Conservation (phyloP, 2,329 filamentous ascomycete genomes). For the Tolypocladium nubicola region DNA sequence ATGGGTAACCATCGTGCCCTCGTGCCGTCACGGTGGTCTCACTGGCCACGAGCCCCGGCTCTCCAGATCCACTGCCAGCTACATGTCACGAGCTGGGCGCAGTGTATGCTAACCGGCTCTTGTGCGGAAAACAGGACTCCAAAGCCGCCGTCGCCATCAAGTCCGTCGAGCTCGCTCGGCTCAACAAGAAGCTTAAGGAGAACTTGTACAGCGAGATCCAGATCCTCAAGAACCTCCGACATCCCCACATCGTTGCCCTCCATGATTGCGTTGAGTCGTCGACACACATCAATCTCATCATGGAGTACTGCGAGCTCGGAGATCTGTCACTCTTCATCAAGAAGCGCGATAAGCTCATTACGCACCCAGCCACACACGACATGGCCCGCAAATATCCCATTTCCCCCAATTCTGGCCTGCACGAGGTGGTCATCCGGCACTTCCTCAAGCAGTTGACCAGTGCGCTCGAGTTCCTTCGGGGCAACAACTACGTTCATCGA, state of each 20-base stretch:
- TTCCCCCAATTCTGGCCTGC: conserved; percentile 69
- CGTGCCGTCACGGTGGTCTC: not conserved
- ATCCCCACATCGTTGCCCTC: conserved; percentile 93
- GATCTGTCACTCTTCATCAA: conserved; percentile 95
- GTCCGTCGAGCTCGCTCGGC: conserved; percentile 79
- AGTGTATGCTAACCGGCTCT: not conserved
- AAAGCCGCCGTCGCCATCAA: conserved; percentile 88
- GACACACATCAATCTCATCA: conserved; percentile 88
- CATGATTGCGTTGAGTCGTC: conserved; percentile 86
- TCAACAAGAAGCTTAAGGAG: conserved; percentile 93
- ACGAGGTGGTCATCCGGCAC: conserved; percentile 93
- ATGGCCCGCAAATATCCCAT: conserved; percentile 93
- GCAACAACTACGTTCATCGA: conserved; percentile 82
- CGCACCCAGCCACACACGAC: conserved; percentile 72
- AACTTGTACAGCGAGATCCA: conserved; percentile 93
- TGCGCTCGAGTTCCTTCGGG: conserved; percentile 78
- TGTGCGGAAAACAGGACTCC: conserved; percentile 47
- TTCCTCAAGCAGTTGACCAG: conserved; percentile 93
- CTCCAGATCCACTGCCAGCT: conserved; percentile 1
- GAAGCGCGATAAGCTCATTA: conserved; percentile 71
- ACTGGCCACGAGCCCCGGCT: not conserved
- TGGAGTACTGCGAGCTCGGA: conserved; percentile 96
- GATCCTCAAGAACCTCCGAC: conserved; percentile 85
- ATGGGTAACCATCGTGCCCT: not conserved
- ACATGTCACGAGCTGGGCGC: not conserved